Evolutionary conservation across 192 early-diverging fungal species (phyloP), one percentile per base, ranked within the genome.

Genomic region (Helicostylum pulchrum): DNA sequence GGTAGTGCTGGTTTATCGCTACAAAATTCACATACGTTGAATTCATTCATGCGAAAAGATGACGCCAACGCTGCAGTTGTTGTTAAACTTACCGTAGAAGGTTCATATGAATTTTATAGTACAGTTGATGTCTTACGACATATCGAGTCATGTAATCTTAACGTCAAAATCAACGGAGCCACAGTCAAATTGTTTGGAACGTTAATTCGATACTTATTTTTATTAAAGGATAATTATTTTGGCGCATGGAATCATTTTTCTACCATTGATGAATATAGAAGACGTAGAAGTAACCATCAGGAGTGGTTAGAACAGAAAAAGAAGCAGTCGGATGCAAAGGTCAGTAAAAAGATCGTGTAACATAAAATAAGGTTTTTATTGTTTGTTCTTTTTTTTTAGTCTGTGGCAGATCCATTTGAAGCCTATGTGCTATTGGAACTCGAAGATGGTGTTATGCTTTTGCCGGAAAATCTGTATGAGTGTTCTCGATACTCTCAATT

Each of bases 151-250:
- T 58, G 81, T 5, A 80, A 80, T 12, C 23, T 86, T 30, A 66
- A 76, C 20, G 60, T 83, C 4, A 80, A 82, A 63, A 68, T 73
- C 7, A 46, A 72, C 39, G 73, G 81, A 12, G 83, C 80, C 0
- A 77, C 71, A 34, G 58, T 86, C n/a, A 89, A 84, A 53, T 32
- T 88, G 4, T 88, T 85, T 68, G 91, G 90, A 7, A 83, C 84
- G 49, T 64, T 89, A 19, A 77, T 90, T 10, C 79, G 84, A 15
- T 85, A 87, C 49, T 64, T 90, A 7, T 71, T 93, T 14, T 83
- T 85, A 21, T 54, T 93, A 11, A 83, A 82, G 50, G 83, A 86
- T 39, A 93, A 93, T 49, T 93, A 92, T 65, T 73, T 87, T 44
- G 90, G 89, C 19, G 69, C 77, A 5, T 80, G 74, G 57, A 54